Conservation (phyloP, 2,329 filamentous ascomycete genomes). For the Hypoxylon sp. region DNA sequence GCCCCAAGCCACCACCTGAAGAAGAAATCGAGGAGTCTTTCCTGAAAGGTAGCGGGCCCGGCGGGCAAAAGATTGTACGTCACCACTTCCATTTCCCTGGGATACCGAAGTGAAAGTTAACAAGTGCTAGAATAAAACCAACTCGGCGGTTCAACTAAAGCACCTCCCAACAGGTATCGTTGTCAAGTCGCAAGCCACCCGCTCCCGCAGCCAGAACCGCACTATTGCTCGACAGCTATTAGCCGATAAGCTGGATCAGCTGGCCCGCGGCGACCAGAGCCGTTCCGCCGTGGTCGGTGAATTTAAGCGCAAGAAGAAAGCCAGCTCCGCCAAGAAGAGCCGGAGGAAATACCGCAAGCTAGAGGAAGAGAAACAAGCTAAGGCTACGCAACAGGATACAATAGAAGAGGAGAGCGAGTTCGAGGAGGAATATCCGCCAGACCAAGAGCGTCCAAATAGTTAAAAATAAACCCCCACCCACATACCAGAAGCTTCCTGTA, state of each 20-base stretch:
- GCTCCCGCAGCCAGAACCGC: slow-evolving; percentile 88
- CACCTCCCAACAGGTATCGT: slow-evolving; percentile 93
- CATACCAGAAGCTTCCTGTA: background rate
- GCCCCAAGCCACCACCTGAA: slow-evolving; percentile 80
- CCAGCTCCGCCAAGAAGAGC: slow-evolving; percentile 85
- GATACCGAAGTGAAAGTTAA: slow-evolving; percentile 17
- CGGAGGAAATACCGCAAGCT: slow-evolving; percentile 82
- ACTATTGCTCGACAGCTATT: slow-evolving; percentile 85
- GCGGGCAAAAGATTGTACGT: slow-evolving; percentile 92
- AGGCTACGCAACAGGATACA: slow-evolving; percentile 47
- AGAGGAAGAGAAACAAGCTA: slow-evolving; percentile 62
- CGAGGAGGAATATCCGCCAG: slow-evolving; percentile 12
- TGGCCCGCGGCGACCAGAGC: slow-evolving; percentile 79
- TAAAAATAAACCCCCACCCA: background rate
- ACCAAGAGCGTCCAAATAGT: slow-evolving; percentile 1
- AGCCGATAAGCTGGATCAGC: slow-evolving; percentile 80
- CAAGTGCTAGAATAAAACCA: slow-evolving; percentile 85
- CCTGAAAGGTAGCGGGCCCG: slow-evolving; percentile 91
- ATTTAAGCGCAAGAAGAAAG: slow-evolving; percentile 76
- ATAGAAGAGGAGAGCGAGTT: slow-evolving; percentile 40
- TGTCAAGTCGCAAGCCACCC: slow-evolving; percentile 93
- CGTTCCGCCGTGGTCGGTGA: slow-evolving; percentile 75
- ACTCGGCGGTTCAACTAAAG: slow-evolving; percentile 91
- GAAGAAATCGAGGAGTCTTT: slow-evolving; percentile 86
- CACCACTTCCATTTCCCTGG: slow-evolving; percentile 6